These are phyloP conservation scores for Malus domestica DNA, from an alignment of 306 rosid species.

Conservation along the genomic window ASM211411v1 NC_041790.1:2266501-2267000, in stretches of 20 bases:
- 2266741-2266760: conserved; percentile 49
- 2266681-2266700: conserved; percentile 82
- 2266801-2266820: background rate
- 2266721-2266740: conserved; percentile 84
- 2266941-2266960: background rate
- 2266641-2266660: conserved; percentile 77
- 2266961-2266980: background rate
- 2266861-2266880: background rate
- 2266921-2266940: background rate
- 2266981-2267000: background rate
- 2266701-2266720: conserved; percentile 88
- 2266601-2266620: conserved; percentile 77
- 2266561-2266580: conserved; percentile 75
- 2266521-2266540: conserved; percentile 65
- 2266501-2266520: conserved; percentile 85
- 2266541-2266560: conserved; percentile 60
- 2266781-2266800: conserved; percentile 19
- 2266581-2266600: conserved; percentile 83
- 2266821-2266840: background rate
- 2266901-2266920: background rate
- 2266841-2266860: background rate
- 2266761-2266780: conserved; percentile 33
- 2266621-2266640: conserved; percentile 83
- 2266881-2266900: background rate
- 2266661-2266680: conserved; percentile 83